Evolutionary conservation across 129 eudicot species (phyloP), one percentile per base, ranked within the genome.

Genomic region (Ambrosia trifida): DNA sequence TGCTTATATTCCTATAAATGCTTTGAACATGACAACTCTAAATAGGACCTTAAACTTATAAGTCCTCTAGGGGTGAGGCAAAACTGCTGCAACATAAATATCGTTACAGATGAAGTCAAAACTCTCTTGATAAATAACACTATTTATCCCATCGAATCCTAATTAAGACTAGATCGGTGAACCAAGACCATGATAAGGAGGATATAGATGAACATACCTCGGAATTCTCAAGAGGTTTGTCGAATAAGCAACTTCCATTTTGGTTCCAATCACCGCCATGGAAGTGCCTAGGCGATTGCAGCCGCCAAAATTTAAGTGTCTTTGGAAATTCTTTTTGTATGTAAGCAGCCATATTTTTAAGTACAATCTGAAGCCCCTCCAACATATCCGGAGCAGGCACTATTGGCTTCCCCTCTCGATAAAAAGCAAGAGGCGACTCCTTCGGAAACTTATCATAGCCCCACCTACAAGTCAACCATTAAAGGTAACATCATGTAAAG

Each of bases 211-310:
- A 32, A 62, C 73, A 51, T 80, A 93, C 98, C 98, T 94, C 87
- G 14, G 69, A 46, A 76, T 82, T 86, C 47, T 85, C 70, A 28
- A 94, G 95, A 33, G 97, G 98, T n/a, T 85, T 79, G 28, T 78
- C 50, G 47, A 90, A 89, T 83, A 84, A 72, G 77, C 98, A 94
- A 78, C 97, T 94, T 17, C 98, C 98, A 52, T 94, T 94, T 78
- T 89, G 97, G 76, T 94, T 94, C 98, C 98, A 94, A 16, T 94
- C 98, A 36, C 97, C 98, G n/a, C 96, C 96, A 49, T 83, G 72
- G 31, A 89, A 94, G 61, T 94, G 97, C 72, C 97, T 82, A 14
- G 97, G 98, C 35, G 97, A 94, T 60, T 94, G 98, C 74, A 94
- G 76, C 61, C 97, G 83, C 98, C 98, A 94, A 74, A 94, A 87